Conservation (phyloP, 306 rosid species). For the Cicer arietinum region DNA sequence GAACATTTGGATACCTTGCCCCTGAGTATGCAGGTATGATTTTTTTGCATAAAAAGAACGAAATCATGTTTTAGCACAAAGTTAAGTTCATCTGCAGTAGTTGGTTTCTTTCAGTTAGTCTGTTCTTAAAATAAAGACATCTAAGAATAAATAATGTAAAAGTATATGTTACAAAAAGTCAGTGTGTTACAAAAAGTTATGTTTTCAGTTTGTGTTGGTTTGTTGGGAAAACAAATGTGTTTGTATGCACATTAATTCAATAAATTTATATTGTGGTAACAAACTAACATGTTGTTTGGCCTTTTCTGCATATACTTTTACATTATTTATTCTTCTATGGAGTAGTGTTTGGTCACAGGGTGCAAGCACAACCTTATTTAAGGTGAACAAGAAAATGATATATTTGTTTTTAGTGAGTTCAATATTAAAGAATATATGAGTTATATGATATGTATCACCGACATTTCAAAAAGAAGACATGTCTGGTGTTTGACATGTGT, state of each 20-base stretch:
- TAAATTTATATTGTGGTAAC: neutral
- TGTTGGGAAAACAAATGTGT: neutral
- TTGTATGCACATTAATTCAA: neutral
- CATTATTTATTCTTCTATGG: constrained; percentile 1
- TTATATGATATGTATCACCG: neutral
- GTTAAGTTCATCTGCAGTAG: constrained; percentile 1
- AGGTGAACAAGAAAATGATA: neutral
- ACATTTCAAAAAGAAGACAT: too few relatives aligned
- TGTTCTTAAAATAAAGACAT: constrained; percentile 3
- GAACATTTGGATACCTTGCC: constrained; percentile 90
- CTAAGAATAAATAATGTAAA: neutral
- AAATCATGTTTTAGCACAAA: neutral
- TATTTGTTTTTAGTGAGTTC: constrained; percentile 10
- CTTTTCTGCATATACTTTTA: constrained; percentile 26
- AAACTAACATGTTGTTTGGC: constrained; percentile 12
- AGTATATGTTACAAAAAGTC: too few relatives aligned
- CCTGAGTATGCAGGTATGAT: constrained; percentile 83
- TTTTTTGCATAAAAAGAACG: neutral
- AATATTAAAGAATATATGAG: neutral
- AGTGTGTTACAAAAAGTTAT: neutral
- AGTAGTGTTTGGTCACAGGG: constrained; percentile 10
- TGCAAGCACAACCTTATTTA: neutral
- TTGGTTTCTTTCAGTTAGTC: constrained; percentile 16
- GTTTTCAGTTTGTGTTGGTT: neutral
- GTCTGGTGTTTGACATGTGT: too few relatives aligned